Percentiles rank a stretch among this genome's conserved stretches.
Evolutionary conservation across 345 rosid genomes (phyloP).

Genomic region (Corymbia maculata): DNA sequence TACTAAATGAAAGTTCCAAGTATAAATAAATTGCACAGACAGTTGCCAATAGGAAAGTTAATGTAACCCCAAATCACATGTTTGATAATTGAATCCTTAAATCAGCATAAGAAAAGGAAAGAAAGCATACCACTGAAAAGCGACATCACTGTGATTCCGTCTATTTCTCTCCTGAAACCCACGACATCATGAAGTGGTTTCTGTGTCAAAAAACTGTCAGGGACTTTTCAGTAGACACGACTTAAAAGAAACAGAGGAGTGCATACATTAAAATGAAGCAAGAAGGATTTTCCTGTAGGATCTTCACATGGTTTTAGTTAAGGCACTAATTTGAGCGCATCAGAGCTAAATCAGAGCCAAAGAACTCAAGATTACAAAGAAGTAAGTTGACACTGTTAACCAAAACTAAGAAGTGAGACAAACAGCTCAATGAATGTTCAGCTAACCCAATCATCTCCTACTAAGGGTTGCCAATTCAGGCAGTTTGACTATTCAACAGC

Average conservation of each 20-base stretch:
- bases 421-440: neutral
- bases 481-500: neutral
- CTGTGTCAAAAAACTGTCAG: slow-evolving; percentile 40
- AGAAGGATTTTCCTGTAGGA: neutral
- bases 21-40: neutral
- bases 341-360: neutral
- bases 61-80: neutral
- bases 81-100: neutral
- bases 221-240: slow-evolving; percentile 3
- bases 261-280: neutral
- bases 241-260: neutral
- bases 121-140: slow-evolving; percentile 79
- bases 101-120: neutral
- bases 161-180: slow-evolving; percentile 56
- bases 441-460: neutral
- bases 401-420: neutral
- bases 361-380: neutral
- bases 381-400: neutral
- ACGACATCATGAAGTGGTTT: slow-evolving; percentile 81
- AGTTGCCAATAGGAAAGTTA: neutral
- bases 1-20: neutral
- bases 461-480: neutral
- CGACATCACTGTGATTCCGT: slow-evolving; percentile 67
- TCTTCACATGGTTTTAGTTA: neutral
- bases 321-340: neutral